Conservation (phyloP, 2,329 filamentous ascomycete genomes). For the Fusarium sp. region DNA sequence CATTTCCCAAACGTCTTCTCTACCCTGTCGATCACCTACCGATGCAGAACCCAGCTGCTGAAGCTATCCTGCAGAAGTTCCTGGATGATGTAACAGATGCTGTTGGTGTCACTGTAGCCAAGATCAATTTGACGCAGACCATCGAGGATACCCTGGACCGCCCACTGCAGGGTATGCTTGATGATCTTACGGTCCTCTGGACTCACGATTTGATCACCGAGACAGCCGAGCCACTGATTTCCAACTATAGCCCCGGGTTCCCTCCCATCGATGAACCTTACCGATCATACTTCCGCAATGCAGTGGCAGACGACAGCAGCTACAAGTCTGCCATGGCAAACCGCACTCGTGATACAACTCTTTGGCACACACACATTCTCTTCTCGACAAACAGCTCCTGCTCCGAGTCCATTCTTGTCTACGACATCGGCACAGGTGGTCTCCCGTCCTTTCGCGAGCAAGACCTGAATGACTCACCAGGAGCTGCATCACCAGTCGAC, state of each 20-base stretch:
- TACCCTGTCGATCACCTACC: background rate
- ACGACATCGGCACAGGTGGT: background rate
- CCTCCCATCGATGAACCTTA: background rate
- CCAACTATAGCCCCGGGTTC: background rate
- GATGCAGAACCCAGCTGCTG: background rate
- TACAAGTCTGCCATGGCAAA: background rate
- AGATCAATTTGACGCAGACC: background rate
- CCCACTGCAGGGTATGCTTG: background rate
- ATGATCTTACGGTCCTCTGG: background rate
- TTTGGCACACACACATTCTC: background rate
- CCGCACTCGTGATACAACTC: background rate
- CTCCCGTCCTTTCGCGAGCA: background rate
- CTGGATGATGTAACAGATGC: background rate
- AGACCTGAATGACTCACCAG: background rate
- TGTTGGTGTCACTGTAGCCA: background rate
- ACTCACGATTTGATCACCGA: background rate
- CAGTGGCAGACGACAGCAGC: background rate
- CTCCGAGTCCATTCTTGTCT: background rate
- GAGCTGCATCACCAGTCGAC: background rate
- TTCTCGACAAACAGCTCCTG: background rate
- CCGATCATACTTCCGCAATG: background rate
- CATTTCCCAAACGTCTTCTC: background rate
- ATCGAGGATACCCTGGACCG: background rate
- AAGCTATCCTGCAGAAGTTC: background rate
- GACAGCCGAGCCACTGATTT: background rate